phyloP scores from a whole-genome alignment of 768 basidiomycete genomes.

The Leccinum variicolor region DNA sequence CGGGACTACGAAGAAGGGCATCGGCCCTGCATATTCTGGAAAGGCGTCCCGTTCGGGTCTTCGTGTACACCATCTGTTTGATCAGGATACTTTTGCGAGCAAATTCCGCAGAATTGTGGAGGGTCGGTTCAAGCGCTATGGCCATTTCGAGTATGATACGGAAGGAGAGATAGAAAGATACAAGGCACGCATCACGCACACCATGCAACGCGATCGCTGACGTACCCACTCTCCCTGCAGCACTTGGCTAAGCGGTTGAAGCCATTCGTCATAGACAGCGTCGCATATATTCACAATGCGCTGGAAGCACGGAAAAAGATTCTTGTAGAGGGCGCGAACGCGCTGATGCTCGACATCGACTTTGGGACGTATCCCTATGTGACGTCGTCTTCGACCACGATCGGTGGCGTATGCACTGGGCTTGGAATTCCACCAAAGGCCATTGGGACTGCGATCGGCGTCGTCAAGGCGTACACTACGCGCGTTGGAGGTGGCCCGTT shows the following conservation, averaged over 20 bases:
- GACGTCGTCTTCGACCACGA: slow-evolving; percentile 88
- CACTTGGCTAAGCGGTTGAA: slow-evolving; percentile 76
- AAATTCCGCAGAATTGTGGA: slow-evolving; percentile 97
- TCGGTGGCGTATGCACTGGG: slow-evolving; percentile 96
- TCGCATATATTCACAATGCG: slow-evolving; percentile 80
- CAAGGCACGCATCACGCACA: slow-evolving; percentile 52
- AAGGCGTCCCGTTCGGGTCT: slow-evolving; percentile 97
- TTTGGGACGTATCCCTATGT: slow-evolving; percentile 98
- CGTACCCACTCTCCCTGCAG: slow-evolving; percentile 34
- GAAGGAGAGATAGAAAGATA: slow-evolving; percentile 94
- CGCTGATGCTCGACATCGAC: slow-evolving; percentile 97
- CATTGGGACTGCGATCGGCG: slow-evolving; percentile 86
- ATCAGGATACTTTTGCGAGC: slow-evolving; percentile 74
- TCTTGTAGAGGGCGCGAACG: slow-evolving; percentile 97
- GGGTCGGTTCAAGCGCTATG: slow-evolving; percentile 96
- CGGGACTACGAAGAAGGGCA: slow-evolving; percentile 97
- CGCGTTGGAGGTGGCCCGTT: slow-evolving; percentile 99
- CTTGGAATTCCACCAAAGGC: slow-evolving; percentile 92
- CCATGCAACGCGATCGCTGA: background rate
- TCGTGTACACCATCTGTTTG: slow-evolving; percentile 94
- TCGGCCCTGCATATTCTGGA: slow-evolving; percentile 97
- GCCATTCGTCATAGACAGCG: slow-evolving; percentile 89
- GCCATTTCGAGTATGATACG: slow-evolving; percentile 97
- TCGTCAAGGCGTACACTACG: slow-evolving; percentile 97
- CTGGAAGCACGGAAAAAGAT: slow-evolving; percentile 72